Base-by-base conservation (phyloP, 768 basidiomycete species). In the Dictyophora rubrovolvata region DNA sequence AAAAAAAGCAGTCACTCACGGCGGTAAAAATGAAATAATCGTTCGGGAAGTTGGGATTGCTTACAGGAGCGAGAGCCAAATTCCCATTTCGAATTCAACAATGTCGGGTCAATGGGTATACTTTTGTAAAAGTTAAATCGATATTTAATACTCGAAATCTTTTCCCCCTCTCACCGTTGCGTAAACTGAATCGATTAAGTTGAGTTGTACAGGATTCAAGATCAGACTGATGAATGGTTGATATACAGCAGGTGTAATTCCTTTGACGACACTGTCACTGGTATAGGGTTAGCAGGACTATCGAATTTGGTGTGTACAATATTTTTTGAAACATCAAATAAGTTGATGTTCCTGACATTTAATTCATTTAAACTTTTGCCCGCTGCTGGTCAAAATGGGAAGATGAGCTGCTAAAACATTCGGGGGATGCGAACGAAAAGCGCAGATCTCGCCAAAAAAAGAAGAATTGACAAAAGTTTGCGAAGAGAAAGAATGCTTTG, bases 71-170 rank as follows among this genome's bases (percentile, higher is more conserved):
- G 7, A 86, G 71, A 8, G 82, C 79, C 14, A 84, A 72, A 1
- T 64, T 87, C 85, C 83, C 84, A 87, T 69, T 86, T 87, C 0
- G 76, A 78, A 61, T 77, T 77, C 53, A 87, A 77, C 16, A 84
- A 72, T 0, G 77, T 80, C 34, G 71, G 61, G 61, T 84, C 78
- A 56, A 74, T 69, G 2, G 78, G 78, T 33, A 74, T 69, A 55
- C 75, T 80, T 83, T 1, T 8, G n/a, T 20, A 63, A 36, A 18
- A 50, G 53, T 42, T 18, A 55, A 20, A n/a, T n/a, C n/a, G n/a
- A 46, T 0, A 7, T n/a, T 6, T 21, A 60, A 1, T 1, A 1
- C 10, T 56, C 14, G 46, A 17, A 2, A 61, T 74, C 0, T 56
- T n/a, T n/a, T n/a, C n/a, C n/a, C n/a, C n/a, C n/a, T n/a, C n/a